Evolutionary conservation across 768 basidiomycete genomes (phyloP).

Genomic region (Phanerochaete carnosa): DNA sequence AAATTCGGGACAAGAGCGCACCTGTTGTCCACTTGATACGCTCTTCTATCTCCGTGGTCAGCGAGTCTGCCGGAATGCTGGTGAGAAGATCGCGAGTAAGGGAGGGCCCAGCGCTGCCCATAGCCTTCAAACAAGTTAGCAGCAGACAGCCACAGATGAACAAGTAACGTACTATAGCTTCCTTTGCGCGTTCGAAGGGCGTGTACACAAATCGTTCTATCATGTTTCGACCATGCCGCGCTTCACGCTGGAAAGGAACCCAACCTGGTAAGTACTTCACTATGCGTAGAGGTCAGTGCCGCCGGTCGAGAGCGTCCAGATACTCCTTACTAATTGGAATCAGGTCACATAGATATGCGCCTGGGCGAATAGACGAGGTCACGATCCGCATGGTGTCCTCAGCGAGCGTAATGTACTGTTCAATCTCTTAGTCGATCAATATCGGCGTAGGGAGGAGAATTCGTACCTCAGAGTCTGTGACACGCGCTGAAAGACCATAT

Average conservation of each 20-base stretch:
- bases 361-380: background rate
- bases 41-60: background rate
- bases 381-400: conserved; percentile 2
- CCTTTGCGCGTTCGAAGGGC: conserved; percentile 22
- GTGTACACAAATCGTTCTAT: conserved; percentile 9
- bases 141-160: background rate
- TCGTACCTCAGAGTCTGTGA: background rate
- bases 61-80: background rate
- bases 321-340: conserved; percentile 2
- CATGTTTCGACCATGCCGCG: conserved; percentile 7
- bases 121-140: background rate
- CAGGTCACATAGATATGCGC: conserved; percentile 5
- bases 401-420: conserved; percentile 6
- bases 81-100: conserved; percentile 12
- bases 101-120: conserved; percentile 16
- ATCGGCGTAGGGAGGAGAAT: background rate
- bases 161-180: conserved; percentile 19
- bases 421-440: background rate
- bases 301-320: background rate
- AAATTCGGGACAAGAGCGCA: background rate
- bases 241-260: conserved; percentile 24
- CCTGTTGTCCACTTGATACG: conserved; percentile 8
- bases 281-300: conserved; percentile 1
- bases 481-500: conserved; percentile 4
- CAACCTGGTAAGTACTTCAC: conserved; percentile 23